A percentile compares a stretch with the other conserved stretches of the same genome.
These are phyloP conservation scores for Hymenoscyphus linearis DNA, from an alignment of 2,329 filamentous ascomycete genomes.

Conservation along the genomic window DNA sequence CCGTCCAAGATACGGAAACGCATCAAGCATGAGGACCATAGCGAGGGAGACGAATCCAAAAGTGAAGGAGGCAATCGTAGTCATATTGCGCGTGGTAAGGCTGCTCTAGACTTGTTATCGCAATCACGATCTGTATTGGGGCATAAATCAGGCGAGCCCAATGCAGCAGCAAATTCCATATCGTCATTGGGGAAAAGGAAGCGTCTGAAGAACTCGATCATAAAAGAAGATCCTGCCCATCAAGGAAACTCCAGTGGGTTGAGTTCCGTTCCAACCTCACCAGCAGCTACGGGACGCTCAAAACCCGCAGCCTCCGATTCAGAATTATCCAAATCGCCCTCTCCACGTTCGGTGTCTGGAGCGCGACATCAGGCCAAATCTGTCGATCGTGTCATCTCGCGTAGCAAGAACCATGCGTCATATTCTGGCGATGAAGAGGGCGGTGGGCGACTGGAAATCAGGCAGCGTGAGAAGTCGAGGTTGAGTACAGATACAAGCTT, in stretches of 20 bases:
- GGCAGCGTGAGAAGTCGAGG: constrained; percentile 25
- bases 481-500: constrained; percentile 15
- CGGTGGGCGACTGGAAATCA: constrained; percentile 12
- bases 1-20: constrained; percentile 56
- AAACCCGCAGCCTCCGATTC: constrained; percentile 48
- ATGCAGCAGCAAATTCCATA: constrained; percentile 25
- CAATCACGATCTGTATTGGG: constrained; percentile 8
- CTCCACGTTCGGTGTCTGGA: constrained; percentile 19
- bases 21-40: constrained; percentile 59
- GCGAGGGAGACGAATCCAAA: constrained; percentile 45
- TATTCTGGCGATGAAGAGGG: constrained; percentile 28
- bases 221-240: constrained; percentile 21
- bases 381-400: constrained; percentile 29
- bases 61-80: constrained; percentile 16
- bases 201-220: constrained; percentile 32
- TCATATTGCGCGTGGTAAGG: constrained; percentile 7
- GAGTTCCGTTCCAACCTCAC: constrained; percentile 55
- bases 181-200: constrained; percentile 45
- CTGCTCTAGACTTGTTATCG: neutral
- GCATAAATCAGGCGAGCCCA: constrained; percentile 29
- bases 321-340: constrained; percentile 36
- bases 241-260: constrained; percentile 44
- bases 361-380: constrained; percentile 34
- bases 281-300: constrained; percentile 32
- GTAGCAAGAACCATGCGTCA: constrained; percentile 39